Base-by-base conservation (phyloP, 2,329 filamentous ascomycete genomes). In the Fusarium sp. region DNA sequence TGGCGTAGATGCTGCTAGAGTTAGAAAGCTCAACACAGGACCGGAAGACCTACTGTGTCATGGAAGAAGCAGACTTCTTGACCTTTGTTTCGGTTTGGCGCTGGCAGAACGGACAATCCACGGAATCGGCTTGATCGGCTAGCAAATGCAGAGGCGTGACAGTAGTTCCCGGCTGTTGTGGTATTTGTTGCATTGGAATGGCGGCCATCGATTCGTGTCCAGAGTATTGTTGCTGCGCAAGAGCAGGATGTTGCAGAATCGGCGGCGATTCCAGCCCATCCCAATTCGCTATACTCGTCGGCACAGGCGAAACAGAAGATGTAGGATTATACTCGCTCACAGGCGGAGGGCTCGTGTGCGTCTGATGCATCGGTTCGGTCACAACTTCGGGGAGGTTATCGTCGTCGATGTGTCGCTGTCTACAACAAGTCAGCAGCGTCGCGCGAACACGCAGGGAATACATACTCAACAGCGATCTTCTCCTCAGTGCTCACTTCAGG, bases 71-170 rank as follows among this genome's bases (percentile, higher is more conserved):
- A 4, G 60, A 43, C 3, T 67, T 71, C 65, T 67, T 62, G 3
- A 75, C 71, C 6, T 52, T 48, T 9, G 73, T 75, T 33, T 66
- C 59, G 2, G 58, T 50, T 6, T 72, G 67, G 1, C 63, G 67
- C 14, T 63, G 65, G 19, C 73, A 75, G 48, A 75, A 75, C 1
- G 73, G 73, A 35, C 73, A 75, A 27, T 75, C 73, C 32, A 75
- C 33, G 2, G 46, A 61, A 40, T 75, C 73, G 13, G 71, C 37
- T 27, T 75, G 73, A 11, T 73, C 66, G 20, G 53, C 66, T 4
- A 75, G 58, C 2, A 75, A 62, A 35, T 75, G 61, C 7, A 75
- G 43, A 4, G 73, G 73, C 37, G 73, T 75, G 5, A 75, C 73
- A 5, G 73, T 75, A 7, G 60, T 14, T 15, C 49, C 62, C 7